phyloP scores from a whole-genome alignment of 345 rosid species.

The Eucalyptus erythrocorys region DNA sequence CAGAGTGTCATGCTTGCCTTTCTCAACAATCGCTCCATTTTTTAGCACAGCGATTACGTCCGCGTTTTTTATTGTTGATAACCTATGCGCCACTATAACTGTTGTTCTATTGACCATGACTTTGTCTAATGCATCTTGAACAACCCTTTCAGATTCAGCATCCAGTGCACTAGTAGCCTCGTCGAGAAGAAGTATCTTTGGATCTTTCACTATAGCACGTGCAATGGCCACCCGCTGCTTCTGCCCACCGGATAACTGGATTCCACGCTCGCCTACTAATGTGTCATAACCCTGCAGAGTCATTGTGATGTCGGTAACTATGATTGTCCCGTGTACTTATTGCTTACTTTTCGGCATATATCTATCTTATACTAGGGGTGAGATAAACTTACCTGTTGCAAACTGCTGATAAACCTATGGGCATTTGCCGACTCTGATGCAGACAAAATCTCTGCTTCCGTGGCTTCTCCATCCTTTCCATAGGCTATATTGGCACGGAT shows the following conservation, averaged over 20 bases:
- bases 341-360: neutral
- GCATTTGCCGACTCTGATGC: conserved; percentile 23
- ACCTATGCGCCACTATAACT: neutral
- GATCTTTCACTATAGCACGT: conserved; percentile 41
- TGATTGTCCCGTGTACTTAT: neutral
- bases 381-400: conserved; percentile 7
- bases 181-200: conserved; percentile 35
- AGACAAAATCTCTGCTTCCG: conserved; percentile 15
- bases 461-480: conserved; percentile 18
- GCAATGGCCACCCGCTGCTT: conserved; percentile 14
- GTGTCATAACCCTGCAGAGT: conserved; percentile 4
- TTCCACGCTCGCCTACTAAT: conserved; percentile 1
- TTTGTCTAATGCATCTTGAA: conserved; percentile 5
- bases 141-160: conserved; percentile 5
- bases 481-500: conserved; percentile 27
- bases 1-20: conserved; percentile 33
- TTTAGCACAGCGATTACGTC: conserved; percentile 47
- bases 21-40: conserved; percentile 43
- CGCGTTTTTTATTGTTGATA: conserved; percentile 43
- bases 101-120: conserved; percentile 1
- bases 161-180: conserved; percentile 27
- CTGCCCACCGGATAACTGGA: conserved; percentile 4
- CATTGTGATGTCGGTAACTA: neutral
- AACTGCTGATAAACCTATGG: conserved; percentile 10
- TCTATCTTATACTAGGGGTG: neutral